phyloP scores from a whole-genome alignment of 73 alveolate species.

The Stentor roeselii region DNA sequence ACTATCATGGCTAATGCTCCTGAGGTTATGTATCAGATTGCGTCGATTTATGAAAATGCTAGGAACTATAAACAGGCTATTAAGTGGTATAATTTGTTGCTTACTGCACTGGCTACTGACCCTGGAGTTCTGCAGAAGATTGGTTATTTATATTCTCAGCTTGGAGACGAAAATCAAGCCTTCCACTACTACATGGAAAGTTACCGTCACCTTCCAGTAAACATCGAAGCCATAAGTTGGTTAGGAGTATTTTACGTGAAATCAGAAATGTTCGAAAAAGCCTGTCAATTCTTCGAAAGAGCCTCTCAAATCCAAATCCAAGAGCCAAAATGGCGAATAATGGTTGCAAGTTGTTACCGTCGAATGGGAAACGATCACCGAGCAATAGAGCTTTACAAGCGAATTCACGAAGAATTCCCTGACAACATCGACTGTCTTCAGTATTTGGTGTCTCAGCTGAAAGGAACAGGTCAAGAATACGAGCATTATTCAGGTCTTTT shows the following conservation, averaged over 20 bases:
- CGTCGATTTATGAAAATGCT: slow-evolving; percentile 90
- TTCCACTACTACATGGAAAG: slow-evolving; percentile 98
- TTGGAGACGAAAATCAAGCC: slow-evolving; percentile 74
- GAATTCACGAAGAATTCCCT: slow-evolving; percentile 66
- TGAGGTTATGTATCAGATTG: slow-evolving; percentile 95
- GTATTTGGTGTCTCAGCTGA: slow-evolving; percentile 50
- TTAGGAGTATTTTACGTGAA: slow-evolving; percentile 93
- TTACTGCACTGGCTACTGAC: slow-evolving; percentile 91
- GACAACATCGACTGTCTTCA: slow-evolving; percentile 77
- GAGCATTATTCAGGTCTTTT: slow-evolving; percentile 45
- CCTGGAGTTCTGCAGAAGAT: slow-evolving; percentile 70
- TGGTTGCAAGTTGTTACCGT: slow-evolving; percentile 97
- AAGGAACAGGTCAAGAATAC: slow-evolving; percentile 58
- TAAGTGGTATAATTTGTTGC: slow-evolving; percentile 90
- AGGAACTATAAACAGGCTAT: slow-evolving; percentile 93
- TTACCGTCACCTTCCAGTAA: slow-evolving; percentile 92
- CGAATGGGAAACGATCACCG: slow-evolving; percentile 63
- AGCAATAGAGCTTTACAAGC: slow-evolving; percentile 53
- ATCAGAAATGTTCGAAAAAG: slow-evolving; percentile 92
- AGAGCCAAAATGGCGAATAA: slow-evolving; percentile 93
- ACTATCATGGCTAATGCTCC: slow-evolving; percentile 94
- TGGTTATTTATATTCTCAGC: slow-evolving; percentile 41
- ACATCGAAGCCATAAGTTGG: slow-evolving; percentile 91
- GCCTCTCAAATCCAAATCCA: slow-evolving; percentile 97
- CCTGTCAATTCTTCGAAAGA: slow-evolving; percentile 92